Percentiles rank a stretch among this genome's conserved stretches.
phyloP scores from a whole-genome alignment of 352 stramenopile species.

The Stramenopiles sp. region DNA sequence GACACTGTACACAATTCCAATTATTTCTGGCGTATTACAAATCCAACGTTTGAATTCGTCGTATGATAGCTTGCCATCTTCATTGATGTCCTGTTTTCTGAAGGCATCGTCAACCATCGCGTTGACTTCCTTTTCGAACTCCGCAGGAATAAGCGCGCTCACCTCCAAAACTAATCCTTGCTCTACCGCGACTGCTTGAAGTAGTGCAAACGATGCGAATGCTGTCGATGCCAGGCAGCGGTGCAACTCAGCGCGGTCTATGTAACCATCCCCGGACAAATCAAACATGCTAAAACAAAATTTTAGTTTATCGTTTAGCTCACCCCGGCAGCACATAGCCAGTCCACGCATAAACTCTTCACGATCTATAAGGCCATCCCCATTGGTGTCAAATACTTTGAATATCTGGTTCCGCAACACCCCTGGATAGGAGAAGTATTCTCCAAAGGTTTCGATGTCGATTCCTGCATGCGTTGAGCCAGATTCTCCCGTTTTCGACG shows the following conservation, averaged over 20 bases:
- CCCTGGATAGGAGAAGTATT: neutral
- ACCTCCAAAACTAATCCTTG: neutral
- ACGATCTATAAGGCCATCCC: neutral
- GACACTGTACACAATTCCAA: neutral
- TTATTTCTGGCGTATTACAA: neutral
- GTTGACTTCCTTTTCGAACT: conserved; percentile 4
- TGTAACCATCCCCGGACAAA: neutral
- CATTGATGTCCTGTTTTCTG: neutral
- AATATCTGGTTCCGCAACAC: neutral
- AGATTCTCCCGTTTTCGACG: neutral
- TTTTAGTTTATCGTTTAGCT: neutral
- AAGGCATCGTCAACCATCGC: neutral
- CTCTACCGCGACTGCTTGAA: neutral
- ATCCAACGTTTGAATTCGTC: conserved; percentile 1
- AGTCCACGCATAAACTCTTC: neutral
- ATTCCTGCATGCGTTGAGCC: neutral
- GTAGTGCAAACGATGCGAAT: neutral
- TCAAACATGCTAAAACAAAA: conserved; percentile 3
- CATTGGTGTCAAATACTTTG: conserved; percentile 1
- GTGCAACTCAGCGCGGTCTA: neutral
- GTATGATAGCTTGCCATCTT: neutral
- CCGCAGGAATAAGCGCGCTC: neutral
- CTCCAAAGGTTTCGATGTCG: neutral
- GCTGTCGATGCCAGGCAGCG: neutral
- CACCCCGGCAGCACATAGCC: neutral